Base-by-base conservation (phyloP, 2,329 filamentous ascomycete genomes). In the Fusarium algeriense region DNA sequence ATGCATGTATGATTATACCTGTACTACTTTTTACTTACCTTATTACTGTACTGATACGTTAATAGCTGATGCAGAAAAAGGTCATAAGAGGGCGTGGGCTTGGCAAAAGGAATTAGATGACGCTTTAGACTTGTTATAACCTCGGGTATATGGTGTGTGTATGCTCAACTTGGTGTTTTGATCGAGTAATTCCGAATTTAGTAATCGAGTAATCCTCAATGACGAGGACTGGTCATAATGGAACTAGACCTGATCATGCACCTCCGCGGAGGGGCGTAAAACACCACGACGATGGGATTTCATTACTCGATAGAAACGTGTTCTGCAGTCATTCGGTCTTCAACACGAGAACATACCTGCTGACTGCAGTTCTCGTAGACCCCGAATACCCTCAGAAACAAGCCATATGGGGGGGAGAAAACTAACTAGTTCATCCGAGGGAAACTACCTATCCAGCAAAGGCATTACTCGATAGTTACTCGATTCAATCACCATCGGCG, bases 391-490 rank as follows among this genome's bases (percentile, higher is more conserved):
- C 45, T 64, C 62, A 63, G 23, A 26, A 3, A 23, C 30, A 45
- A 45, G 38, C 30, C 38, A 48, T 45, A 9, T 23, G 23, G 23
- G 23, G 23, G 23, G 23, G 23, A 6, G 19, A 10, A 23, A 59
- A 45, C 35, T 28, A 28, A 32, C 41, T 32, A 44, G 3, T 32
- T n/a, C 26, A 23, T 44, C 67, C 43, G 44, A 70, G 38, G 38
- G 7, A 13, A 38, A 12, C 38, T 40, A 12, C 48, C 48, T 52
- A 52, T 52, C 48, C 48, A 9, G 35, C 5, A 14, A 72, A 49
- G 40, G 45, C 45, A 77, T 83, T 83, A 83, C 81, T 81, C 81
- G 80, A 83, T 81, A 50, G 73, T 84, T 84, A 84, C 82, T 84
- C 83, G 82, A 84, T 84, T 65, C 73, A 83, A 84, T 83, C 78